A percentile compares a stretch with the other conserved stretches of the same genome.
phyloP scores from a whole-genome alignment of 2,329 filamentous ascomycete species.

The Aspergillus caelatus region DNA sequence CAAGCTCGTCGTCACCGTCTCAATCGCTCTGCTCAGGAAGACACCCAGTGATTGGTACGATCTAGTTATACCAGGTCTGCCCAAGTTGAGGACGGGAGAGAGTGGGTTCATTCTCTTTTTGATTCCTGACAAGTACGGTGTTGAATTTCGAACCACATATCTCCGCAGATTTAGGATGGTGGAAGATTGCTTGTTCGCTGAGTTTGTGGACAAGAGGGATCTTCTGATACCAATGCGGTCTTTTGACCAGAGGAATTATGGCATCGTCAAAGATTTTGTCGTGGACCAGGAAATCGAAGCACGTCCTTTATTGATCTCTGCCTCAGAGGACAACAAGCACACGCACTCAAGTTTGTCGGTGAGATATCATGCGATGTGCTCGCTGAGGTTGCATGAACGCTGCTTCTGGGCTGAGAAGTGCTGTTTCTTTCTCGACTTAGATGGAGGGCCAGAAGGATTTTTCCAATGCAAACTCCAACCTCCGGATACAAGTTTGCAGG shows the following conservation, averaged over 20 bases:
- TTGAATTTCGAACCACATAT: slow-evolving; percentile 34
- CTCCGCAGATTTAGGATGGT: slow-evolving; percentile 28
- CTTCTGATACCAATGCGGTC: slow-evolving; percentile 32
- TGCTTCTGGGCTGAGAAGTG: slow-evolving; percentile 35
- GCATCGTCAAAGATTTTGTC: slow-evolving; percentile 33
- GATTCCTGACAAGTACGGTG: slow-evolving; percentile 27
- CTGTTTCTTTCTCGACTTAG: slow-evolving; percentile 29
- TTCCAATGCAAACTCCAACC: slow-evolving; percentile 25
- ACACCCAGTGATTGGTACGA: slow-evolving; percentile 28
- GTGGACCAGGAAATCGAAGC: slow-evolving; percentile 28
- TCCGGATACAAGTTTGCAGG: slow-evolving; percentile 14
- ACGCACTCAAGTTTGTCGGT: slow-evolving; percentile 18
- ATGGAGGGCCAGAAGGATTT: slow-evolving; percentile 33
- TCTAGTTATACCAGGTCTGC: slow-evolving; percentile 32
- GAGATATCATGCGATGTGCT: slow-evolving; percentile 33
- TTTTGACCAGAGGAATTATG: slow-evolving; percentile 30
- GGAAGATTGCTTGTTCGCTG: slow-evolving; percentile 34
- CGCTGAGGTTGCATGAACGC: slow-evolving; percentile 29
- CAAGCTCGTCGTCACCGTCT: slow-evolving; percentile 23
- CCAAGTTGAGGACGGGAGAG: slow-evolving; percentile 25
- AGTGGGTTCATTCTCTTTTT: slow-evolving; percentile 34
- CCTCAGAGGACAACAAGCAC: not conserved
- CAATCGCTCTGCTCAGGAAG: slow-evolving; percentile 19
- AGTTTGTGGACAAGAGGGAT: slow-evolving; percentile 26
- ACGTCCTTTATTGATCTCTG: slow-evolving; percentile 5